Conservation (phyloP, 139 green algal genomes). For the Zygnema cylindricum region DNA sequence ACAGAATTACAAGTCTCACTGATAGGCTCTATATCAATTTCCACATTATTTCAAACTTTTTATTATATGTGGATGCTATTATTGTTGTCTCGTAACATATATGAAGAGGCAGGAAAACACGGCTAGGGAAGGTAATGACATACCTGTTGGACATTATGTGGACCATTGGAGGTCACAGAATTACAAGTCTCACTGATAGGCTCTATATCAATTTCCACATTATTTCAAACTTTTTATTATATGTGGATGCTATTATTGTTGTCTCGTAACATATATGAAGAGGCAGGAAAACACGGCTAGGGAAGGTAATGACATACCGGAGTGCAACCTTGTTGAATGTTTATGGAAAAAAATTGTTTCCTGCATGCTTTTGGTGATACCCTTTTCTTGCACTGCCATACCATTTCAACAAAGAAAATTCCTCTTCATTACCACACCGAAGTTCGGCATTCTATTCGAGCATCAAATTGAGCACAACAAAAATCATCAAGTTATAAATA, state of each 20-base stretch:
- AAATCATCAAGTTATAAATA: too few species aligned
- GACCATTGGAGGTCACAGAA: too few species aligned
- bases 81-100: neutral
- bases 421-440: neutral
- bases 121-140: too few species aligned
- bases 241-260: neutral
- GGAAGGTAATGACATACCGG: slow-evolving; percentile 5
- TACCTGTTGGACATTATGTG: too few species aligned
- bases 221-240: neutral
- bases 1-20: neutral
- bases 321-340: slow-evolving; percentile 63
- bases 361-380: slow-evolving; percentile 71
- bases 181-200: neutral
- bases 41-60: neutral
- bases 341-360: slow-evolving; percentile 77
- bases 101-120: neutral
- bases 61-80: neutral
- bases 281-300: neutral
- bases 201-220: neutral
- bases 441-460: neutral
- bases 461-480: neutral
- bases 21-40: neutral
- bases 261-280: neutral
- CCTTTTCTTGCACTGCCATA: slow-evolving; percentile 15
- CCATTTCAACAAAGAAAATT: neutral